Evolutionary conservation across 257 asterid genomes (phyloP).

Genomic region (Rubia yunnanensis): DNA sequence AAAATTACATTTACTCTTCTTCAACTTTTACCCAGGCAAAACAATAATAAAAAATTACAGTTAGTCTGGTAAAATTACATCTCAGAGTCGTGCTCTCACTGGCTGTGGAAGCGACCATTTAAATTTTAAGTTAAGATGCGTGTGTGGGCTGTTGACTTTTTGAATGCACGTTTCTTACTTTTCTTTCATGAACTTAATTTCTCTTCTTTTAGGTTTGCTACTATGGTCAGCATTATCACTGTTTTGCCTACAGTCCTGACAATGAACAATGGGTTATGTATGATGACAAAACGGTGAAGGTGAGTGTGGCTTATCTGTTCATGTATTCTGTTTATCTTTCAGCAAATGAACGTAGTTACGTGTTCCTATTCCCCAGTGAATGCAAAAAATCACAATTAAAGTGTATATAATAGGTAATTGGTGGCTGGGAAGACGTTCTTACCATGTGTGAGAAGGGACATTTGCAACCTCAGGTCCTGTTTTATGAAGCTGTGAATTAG

Average conservation of each 20-base stretch:
- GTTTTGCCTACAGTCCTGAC: slow-evolving; percentile 74
- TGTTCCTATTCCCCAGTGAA: background rate
- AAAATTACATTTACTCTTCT: background rate
- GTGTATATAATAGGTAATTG: slow-evolving; percentile 50
- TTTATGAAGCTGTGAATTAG: slow-evolving; percentile 73
- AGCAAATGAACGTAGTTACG: background rate
- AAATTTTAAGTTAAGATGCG: background rate
- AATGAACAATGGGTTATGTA: slow-evolving; percentile 85
- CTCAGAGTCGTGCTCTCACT: background rate
- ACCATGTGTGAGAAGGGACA: slow-evolving; percentile 81
- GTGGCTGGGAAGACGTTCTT: slow-evolving; percentile 83
- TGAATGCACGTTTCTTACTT: background rate
- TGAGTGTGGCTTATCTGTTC: slow-evolving; percentile 16
- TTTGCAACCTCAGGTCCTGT: slow-evolving; percentile 92
- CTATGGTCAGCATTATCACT: slow-evolving; percentile 95
- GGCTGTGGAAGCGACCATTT: background rate
- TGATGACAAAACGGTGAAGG: slow-evolving; percentile 95
- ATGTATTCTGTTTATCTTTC: background rate
- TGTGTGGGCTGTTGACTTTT: background rate
- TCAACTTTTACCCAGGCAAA: background rate
- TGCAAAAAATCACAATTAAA: slow-evolving; percentile 3
- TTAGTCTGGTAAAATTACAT: background rate
- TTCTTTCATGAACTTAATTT: background rate
- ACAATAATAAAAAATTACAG: background rate
- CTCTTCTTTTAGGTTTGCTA: slow-evolving; percentile 40